Evolutionary conservation across 768 basidiomycete species (phyloP).

Genomic region (Hypholoma fasciculare): DNA sequence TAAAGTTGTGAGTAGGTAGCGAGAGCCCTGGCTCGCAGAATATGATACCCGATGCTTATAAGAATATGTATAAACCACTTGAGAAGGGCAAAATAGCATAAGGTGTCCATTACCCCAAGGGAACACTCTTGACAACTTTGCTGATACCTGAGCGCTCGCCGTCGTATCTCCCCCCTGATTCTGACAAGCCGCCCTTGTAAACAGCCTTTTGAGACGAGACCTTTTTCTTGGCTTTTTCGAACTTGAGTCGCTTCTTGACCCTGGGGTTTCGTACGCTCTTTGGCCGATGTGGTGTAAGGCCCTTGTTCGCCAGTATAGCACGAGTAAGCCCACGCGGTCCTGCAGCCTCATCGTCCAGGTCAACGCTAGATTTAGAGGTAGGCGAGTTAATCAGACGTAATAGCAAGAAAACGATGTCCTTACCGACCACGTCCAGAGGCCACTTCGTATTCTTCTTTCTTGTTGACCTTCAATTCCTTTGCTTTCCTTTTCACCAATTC

Average conservation of each 20-base stretch:
- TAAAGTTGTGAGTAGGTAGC: too few relatives aligned
- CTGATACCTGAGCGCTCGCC: slow-evolving; percentile 95
- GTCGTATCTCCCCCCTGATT: slow-evolving; percentile 71
- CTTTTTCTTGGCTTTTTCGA: slow-evolving; percentile 94
- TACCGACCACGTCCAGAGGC: slow-evolving; percentile 32
- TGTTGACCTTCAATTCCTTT: slow-evolving; percentile 72
- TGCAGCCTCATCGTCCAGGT: slow-evolving; percentile 28
- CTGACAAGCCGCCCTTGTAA: slow-evolving; percentile 85
- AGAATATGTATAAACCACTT: not conserved
- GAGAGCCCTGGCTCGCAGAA: too few relatives aligned
- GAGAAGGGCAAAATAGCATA: not conserved
- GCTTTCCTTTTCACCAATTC: slow-evolving; percentile 80
- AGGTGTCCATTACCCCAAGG: slow-evolving; percentile 45
- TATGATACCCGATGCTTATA: not conserved
- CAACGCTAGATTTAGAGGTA: slow-evolving; percentile 19
- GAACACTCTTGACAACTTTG: slow-evolving; percentile 85
- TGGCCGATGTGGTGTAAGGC: slow-evolving; percentile 86
- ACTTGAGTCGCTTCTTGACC: slow-evolving; percentile 93
- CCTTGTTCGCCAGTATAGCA: slow-evolving; percentile 91
- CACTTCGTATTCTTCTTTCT: slow-evolving; percentile 81
- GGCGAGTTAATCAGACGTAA: not conserved
- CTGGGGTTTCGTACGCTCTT: slow-evolving; percentile 95
- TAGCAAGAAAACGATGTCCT: not conserved
- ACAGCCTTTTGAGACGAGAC: slow-evolving; percentile 86
- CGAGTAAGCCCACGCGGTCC: slow-evolving; percentile 90